These are phyloP conservation scores for Sarcomyxa edulis DNA, from an alignment of 768 basidiomycete genomes.

Conservation along the genomic window DNA sequence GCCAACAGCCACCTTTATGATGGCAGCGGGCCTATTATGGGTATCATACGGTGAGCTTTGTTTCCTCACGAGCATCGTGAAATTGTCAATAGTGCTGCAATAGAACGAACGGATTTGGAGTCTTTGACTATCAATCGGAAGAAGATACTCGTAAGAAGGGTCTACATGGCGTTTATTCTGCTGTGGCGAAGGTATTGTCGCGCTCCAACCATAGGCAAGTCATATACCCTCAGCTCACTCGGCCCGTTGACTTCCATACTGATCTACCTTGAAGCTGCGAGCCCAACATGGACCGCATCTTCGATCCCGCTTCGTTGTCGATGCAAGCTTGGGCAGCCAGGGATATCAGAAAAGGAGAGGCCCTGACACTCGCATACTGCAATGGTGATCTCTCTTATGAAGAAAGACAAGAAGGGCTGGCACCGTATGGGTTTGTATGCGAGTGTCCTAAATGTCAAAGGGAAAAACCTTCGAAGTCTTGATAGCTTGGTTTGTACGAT, in stretches of 20 bases:
- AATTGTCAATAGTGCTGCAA: neutral
- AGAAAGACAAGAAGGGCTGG: constrained; percentile 18
- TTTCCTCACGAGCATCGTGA: no score
- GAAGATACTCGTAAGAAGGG: neutral
- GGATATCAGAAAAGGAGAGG: constrained; percentile 25
- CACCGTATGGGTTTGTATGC: constrained; percentile 26
- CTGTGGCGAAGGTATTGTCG: no score
- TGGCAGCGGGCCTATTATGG: no score
- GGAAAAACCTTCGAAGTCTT: no score
- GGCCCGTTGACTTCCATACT: constrained; percentile 14
- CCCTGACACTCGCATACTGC: constrained; percentile 26
- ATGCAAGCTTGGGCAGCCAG: constrained; percentile 20
- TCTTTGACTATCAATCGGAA: neutral
- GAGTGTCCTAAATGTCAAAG: no score
- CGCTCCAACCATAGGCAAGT: constrained; percentile 15
- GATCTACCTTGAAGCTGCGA: constrained; percentile 13
- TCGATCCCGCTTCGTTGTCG: constrained; percentile 21
- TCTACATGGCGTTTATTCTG: constrained; percentile 7
- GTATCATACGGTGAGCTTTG: neutral
- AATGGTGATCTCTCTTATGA: constrained; percentile 6
- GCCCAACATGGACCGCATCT: constrained; percentile 16
- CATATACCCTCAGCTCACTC: constrained; percentile 18
- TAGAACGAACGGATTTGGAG: neutral
- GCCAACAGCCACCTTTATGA: constrained; percentile 16
- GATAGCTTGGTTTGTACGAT: no score